Conservation (phyloP, 768 basidiomycete species). For the Panaeolus papilionaceus region DNA sequence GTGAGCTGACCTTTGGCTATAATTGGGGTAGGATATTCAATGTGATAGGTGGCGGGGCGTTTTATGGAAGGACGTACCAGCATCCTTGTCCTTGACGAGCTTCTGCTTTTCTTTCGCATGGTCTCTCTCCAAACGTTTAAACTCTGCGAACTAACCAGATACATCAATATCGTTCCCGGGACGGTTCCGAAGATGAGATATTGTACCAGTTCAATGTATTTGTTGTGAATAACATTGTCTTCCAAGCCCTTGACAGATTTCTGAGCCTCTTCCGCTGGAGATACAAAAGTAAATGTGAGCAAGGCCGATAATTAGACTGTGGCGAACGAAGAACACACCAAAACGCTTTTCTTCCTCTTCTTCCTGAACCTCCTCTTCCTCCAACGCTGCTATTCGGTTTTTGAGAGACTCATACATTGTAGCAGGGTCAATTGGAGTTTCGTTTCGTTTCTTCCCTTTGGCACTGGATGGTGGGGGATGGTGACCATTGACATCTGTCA, state of each 20-base stretch:
- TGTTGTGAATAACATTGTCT: slow-evolving; percentile 83
- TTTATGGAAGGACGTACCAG: slow-evolving; percentile 54
- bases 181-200: slow-evolving; percentile 25
- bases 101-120: slow-evolving; percentile 94
- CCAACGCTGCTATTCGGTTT: slow-evolving; percentile 87
- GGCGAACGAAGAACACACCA: slow-evolving; percentile 51
- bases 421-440: slow-evolving; percentile 77
- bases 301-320: slow-evolving; percentile 21
- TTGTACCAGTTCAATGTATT: slow-evolving; percentile 87
- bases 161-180: slow-evolving; percentile 25
- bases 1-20: slow-evolving; percentile 84
- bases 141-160: slow-evolving; percentile 76
- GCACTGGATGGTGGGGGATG: slow-evolving; percentile 38
- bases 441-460: slow-evolving; percentile 79
- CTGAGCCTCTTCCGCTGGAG: slow-evolving; percentile 84
- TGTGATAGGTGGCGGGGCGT: slow-evolving; percentile 19
- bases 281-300: slow-evolving; percentile 25
- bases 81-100: slow-evolving; percentile 88
- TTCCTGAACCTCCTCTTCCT: slow-evolving; percentile 86
- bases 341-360: slow-evolving; percentile 86
- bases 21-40: slow-evolving; percentile 17
- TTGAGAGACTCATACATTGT: slow-evolving; percentile 89
- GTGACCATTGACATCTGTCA: slow-evolving; percentile 49
- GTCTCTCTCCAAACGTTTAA: slow-evolving; percentile 86
- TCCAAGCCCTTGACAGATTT: slow-evolving; percentile 84